phyloP scores from a whole-genome alignment of 2,329 filamentous ascomycete genomes.

The Chaetomiaceae sp. region DNA sequence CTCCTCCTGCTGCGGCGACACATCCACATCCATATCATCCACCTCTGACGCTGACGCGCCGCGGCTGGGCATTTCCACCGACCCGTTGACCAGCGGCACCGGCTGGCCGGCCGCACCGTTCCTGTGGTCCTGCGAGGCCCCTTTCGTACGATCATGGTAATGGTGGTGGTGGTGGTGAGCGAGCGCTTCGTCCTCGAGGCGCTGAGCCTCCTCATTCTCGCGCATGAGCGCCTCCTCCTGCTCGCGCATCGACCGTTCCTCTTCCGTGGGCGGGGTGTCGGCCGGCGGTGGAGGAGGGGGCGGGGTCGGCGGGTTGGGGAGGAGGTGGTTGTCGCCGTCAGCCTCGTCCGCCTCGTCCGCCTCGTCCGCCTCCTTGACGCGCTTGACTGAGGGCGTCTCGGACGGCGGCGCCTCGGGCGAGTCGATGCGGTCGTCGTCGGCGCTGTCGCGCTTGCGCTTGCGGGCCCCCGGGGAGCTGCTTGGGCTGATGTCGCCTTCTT shows the following conservation, averaged over 20 bases:
- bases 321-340: slow-evolving; percentile 18
- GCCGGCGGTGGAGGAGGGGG: slow-evolving; percentile 36
- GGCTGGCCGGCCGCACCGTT: slow-evolving; percentile 5
- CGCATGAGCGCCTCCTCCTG: slow-evolving; percentile 47
- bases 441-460: slow-evolving; percentile 64
- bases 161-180: too few species aligned
- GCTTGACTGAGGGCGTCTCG: slow-evolving; percentile 53
- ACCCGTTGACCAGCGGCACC: slow-evolving; percentile 17
- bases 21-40: slow-evolving; percentile 18
- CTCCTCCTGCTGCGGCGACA: slow-evolving; percentile 13
- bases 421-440: slow-evolving; percentile 29
- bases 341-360: too few species aligned
- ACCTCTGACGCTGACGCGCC: too few species aligned
- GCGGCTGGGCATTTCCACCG: slow-evolving; percentile 26
- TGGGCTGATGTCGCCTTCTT: slow-evolving; percentile 34
- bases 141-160: too few species aligned
- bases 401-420: slow-evolving; percentile 44
- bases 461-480: slow-evolving; percentile 44
- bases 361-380: slow-evolving; percentile 30
- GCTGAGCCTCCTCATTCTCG: slow-evolving; percentile 52
- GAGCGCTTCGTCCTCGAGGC: slow-evolving; percentile 44
- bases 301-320: slow-evolving; percentile 41
- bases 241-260: slow-evolving; percentile 42
- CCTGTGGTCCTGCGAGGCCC: slow-evolving; percentile 9
- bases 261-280: slow-evolving; percentile 34